Evolutionary conservation across 2,329 filamentous ascomycete species (phyloP).

Genomic region (Claviceps africana): DNA sequence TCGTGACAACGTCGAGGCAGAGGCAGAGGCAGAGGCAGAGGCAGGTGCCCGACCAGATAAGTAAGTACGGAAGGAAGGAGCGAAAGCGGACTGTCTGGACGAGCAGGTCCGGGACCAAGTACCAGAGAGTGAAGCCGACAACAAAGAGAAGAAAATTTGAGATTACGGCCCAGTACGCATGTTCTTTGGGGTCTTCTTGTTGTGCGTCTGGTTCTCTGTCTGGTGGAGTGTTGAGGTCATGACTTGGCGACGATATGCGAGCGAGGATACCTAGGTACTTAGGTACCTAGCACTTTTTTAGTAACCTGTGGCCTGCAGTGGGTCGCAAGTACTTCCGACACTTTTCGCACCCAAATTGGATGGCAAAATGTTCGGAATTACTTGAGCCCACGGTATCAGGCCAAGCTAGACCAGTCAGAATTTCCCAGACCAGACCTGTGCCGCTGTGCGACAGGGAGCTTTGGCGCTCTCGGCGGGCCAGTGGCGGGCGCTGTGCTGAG

Average conservation of each 20-base stretch:
- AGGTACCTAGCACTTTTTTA: no score
- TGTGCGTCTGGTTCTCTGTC: no score
- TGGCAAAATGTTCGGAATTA: no score
- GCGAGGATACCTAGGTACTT: not conserved
- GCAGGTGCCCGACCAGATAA: not conserved
- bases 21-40: no score
- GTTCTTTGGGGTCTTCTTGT: not conserved
- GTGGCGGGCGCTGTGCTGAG: no score
- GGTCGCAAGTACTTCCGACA: no score
- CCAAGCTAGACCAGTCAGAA: no score
- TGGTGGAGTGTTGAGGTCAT: conserved; percentile 1
- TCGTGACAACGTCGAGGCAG: no score
- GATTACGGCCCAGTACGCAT: not conserved
- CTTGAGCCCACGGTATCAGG: no score
- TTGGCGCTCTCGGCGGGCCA: not conserved
- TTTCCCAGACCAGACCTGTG: not conserved
- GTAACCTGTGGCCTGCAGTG: no score
- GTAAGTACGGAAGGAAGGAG: no score
- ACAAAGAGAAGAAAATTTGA: not conserved
- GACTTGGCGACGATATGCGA: not conserved
- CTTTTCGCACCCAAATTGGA: no score
- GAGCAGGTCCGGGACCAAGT: not conserved
- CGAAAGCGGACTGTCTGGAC: not conserved
- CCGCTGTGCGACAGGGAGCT: not conserved
- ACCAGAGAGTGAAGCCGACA: not conserved